Evolutionary conservation across 192 early-diverging fungal genomes (phyloP).

Genomic region (Geosiphon pyriformis): DNA sequence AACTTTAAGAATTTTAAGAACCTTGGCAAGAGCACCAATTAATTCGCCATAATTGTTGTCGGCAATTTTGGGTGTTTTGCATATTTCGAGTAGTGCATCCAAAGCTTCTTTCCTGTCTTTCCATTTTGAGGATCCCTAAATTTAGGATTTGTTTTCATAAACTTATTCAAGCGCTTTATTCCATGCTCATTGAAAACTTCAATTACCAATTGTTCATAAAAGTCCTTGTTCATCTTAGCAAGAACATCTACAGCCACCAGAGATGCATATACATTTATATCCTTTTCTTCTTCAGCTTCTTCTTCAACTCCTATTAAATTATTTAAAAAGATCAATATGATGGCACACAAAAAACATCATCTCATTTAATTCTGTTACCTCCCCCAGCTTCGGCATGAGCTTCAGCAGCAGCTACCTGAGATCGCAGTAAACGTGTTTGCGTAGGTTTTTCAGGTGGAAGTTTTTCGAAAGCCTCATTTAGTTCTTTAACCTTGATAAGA

Average conservation of each 20-base stretch:
- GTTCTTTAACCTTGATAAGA: conserved; percentile 63
- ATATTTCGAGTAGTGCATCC: conserved; percentile 63
- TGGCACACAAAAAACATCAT: neutral
- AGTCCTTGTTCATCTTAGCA: conserved; percentile 77
- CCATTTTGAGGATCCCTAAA: conserved; percentile 80
- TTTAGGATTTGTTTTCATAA: neutral
- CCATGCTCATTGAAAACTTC: no score
- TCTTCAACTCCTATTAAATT: conserved; percentile 24
- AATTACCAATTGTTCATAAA: conserved; percentile 67
- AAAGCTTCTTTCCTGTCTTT: conserved; percentile 92
- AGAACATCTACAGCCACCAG: conserved; percentile 89
- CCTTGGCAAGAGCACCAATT: conserved; percentile 77
- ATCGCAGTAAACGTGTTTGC: conserved; percentile 70
- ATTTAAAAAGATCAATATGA: neutral
- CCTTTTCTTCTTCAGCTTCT: conserved; percentile 48
- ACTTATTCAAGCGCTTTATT: no score
- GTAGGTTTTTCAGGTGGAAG: conserved; percentile 54
- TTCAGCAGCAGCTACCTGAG: conserved; percentile 63
- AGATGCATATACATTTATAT: conserved; percentile 73
- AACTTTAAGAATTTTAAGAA: conserved; percentile 30
- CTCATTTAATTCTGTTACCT: conserved; percentile 22
- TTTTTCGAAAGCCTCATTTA: conserved; percentile 77
- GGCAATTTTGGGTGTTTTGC: conserved; percentile 68
- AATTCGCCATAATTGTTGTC: conserved; percentile 80
- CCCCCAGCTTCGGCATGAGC: conserved; percentile 32